Percentiles rank a stretch among this genome's conserved stretches.
These are phyloP conservation scores for Fusarium cyanostomum DNA, from an alignment of 2,329 filamentous ascomycete species.

Conservation along the genomic window DNA sequence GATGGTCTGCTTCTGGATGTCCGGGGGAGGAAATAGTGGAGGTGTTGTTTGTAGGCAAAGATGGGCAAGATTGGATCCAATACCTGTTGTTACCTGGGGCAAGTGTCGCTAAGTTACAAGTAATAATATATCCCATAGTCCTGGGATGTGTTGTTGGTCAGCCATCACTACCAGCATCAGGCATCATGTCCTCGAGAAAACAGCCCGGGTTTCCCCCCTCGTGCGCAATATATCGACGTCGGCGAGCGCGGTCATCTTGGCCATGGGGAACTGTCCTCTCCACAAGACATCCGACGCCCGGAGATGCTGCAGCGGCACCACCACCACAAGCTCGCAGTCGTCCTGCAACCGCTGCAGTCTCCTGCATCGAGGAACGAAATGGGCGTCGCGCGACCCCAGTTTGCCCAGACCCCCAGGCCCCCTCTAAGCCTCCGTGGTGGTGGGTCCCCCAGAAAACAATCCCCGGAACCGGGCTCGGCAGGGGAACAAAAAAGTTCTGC, in stretches of 20 bases:
- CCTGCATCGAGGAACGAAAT: slow-evolving; percentile 36
- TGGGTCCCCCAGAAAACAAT: slow-evolving; percentile 17
- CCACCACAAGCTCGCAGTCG: slow-evolving; percentile 8
- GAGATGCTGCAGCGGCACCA: slow-evolving; percentile 30
- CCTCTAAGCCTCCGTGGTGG: slow-evolving; percentile 20
- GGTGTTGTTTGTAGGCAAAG: slow-evolving; percentile 16
- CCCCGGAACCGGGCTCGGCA: slow-evolving; percentile 11
- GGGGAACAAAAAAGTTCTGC: slow-evolving; percentile 2
- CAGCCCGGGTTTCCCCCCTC: not conserved
- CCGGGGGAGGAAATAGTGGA: slow-evolving; percentile 33
- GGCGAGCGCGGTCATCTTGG: not conserved
- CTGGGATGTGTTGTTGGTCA: slow-evolving; percentile 1
- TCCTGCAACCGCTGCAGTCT: slow-evolving; percentile 22
- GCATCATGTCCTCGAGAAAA: not conserved
- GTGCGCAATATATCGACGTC: not conserved
- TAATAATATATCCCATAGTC: slow-evolving; percentile 12
- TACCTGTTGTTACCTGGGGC: not conserved
- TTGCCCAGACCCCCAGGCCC: slow-evolving; percentile 34
- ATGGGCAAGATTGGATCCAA: not conserved
- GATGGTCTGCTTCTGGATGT: slow-evolving; percentile 30
- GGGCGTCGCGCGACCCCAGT: slow-evolving; percentile 39
- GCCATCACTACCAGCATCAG: slow-evolving; percentile 3
- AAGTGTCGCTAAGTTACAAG: slow-evolving; percentile 4
- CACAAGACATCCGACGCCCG: slow-evolving; percentile 20
- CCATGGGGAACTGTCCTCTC: not conserved